A percentile compares a stretch with the other conserved stretches of the same genome.
These are phyloP conservation scores for Aspergillus sp. DNA, from an alignment of 2,329 filamentous ascomycete species.

Conservation along the genomic window DNA sequence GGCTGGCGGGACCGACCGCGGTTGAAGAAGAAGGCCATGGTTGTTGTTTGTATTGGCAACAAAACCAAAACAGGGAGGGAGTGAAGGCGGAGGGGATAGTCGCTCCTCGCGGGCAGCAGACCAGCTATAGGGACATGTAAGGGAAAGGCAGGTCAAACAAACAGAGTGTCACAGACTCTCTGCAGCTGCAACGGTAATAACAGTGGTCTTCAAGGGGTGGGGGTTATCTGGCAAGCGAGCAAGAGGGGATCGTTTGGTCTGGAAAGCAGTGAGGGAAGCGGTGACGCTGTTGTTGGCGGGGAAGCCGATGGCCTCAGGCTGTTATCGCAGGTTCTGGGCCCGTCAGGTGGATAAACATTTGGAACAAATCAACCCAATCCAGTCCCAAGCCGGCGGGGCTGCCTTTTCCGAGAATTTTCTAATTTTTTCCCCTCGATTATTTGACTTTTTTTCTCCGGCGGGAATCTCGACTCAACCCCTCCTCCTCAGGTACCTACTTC, in stretches of 20 bases:
- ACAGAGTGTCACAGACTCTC: background rate
- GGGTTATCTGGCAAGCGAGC: background rate
- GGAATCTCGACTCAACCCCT: slow-evolving; percentile 2
- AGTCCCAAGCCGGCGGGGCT: slow-evolving; percentile 20
- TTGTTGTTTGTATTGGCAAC: slow-evolving; percentile 17
- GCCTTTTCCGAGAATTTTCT: slow-evolving; percentile 14
- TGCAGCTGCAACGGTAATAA: background rate
- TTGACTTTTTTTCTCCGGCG: slow-evolving; percentile 7
- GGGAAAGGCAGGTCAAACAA: background rate
- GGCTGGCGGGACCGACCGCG: slow-evolving; percentile 63
- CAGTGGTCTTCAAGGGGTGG: background rate
- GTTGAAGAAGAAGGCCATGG: slow-evolving; percentile 71
- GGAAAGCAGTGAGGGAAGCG: slow-evolving; percentile 15
- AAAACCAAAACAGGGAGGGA: slow-evolving; percentile 7
- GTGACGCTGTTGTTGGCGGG: slow-evolving; percentile 26
- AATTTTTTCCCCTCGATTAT: slow-evolving; percentile 11
- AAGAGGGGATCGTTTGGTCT: background rate
- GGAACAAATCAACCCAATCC: slow-evolving; percentile 13
- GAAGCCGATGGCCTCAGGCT: slow-evolving; percentile 22
- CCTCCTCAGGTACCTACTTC: background rate
- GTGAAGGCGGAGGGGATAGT: slow-evolving; percentile 14
- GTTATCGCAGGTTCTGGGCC: slow-evolving; percentile 18
- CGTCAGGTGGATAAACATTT: slow-evolving; percentile 25
- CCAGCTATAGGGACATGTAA: background rate
- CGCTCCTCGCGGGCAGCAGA: background rate